Evolutionary conservation across 768 basidiomycete species (phyloP), one percentile per base, ranked within the genome.

Genomic region (Suillus discolor): DNA sequence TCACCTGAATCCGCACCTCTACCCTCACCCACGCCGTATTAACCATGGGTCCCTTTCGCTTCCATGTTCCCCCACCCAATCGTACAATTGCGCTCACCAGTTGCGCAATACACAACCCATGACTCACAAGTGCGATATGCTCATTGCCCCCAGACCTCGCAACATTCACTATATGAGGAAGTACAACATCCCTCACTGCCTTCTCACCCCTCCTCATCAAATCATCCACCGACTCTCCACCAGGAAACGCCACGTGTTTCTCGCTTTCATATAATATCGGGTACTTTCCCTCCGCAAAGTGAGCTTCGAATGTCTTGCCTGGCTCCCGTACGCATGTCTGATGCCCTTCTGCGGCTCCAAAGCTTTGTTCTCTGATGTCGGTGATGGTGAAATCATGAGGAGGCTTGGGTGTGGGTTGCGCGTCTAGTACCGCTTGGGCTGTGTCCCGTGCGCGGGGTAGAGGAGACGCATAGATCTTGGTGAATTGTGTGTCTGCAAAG

Each of bases 1-100:
- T 66, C 79, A 89, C 84, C 77, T 80, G 79, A 61, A 81, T 75
- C 47, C 83, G 77, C 1, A 92, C 76, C 4, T 79, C 79, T 16
- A 85, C 79, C 68, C 85, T 83, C 20, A 85, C 85, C 90, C 90
- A 92, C 6, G 81, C 91, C 0, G 91, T 93, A 68, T 93, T 93
- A 65, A 76, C 71, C 70, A 92, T 79, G 4, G 63, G 70, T 25
- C 57, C 57, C 11, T 60, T 60, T 25, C 57, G 57, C 39, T 41
- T 60, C 57, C 57, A 60, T 23, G 69, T 71, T 59, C 72, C 72
- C 3, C 77, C 80, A 45, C 71, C 75, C 66, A 81, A 79, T 67
- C 75, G 80, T 63, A 86, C 68, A 53, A 92, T 73, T 44, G 83
- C 83, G 39, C 80, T 78, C 6, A 91, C 72, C 18, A 90, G 74